Evolutionary conservation across 176 grass and related monocot genomes (phyloP), one percentile per base, ranked within the genome.

Genomic region (Oryza meridionalis): DNA sequence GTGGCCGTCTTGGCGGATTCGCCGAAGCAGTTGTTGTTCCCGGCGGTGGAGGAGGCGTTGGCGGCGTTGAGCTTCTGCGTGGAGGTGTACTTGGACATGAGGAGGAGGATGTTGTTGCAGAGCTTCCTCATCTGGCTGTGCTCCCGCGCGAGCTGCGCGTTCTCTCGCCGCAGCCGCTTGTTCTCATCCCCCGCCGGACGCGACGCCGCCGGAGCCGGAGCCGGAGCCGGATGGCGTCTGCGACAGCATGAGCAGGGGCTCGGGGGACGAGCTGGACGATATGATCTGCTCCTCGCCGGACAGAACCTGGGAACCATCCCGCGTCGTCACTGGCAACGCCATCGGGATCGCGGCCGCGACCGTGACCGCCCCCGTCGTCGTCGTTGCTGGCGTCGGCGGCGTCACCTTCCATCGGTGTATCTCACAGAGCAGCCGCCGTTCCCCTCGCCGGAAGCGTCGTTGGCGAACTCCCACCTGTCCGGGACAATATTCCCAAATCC

Each of bases 121-220:
- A 97, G 91, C 83, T 90, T 92, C 89, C 88, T 92, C 91, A 97
- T 94, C 89, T 94, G 87, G 0, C 43, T 82, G 67, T 94, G 84
- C 81, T 97, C 94, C 4, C 94, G 89, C 14, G 82, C 82, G 9
- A 97, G 89, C 3, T 89, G 85, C 21, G 76, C 19, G 87, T 97
- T 97, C 89, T 97, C 94, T 35, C 66, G 85, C 7, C 82, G 66
- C 33, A 97, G 87, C 29, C 89, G 84, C 0, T 88, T 87, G 82
- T 97, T 97, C 70, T 33, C 4, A 14, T 90, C 94, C 15, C 87
- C 78, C 87, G 37, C 81, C 84, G 14, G 78, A 77, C 13, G 65
- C 50, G 6, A 50, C 32, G 29, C 62, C 51, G 73, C 58, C 87
- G 7, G 76, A 87, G 17, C 77, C 85, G 27, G 27, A 29, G 27